Percentiles rank a stretch among this genome's conserved stretches.
Conservation (phyloP, 257 asterid genomes). For the Striga asiatica region DNA sequence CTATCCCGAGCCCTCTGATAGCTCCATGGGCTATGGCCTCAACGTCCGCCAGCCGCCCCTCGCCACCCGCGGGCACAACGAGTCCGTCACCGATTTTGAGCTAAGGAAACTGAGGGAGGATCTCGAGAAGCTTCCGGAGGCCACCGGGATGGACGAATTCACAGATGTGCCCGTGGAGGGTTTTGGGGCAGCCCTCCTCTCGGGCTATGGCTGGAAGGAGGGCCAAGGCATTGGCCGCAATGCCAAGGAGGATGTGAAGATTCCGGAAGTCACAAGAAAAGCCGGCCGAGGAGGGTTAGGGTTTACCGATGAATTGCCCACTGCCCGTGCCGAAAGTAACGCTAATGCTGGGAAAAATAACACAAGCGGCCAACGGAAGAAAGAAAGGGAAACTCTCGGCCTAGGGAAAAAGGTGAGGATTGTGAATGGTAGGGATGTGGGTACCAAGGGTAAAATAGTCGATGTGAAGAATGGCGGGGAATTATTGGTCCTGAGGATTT, state of each 20-base stretch:
- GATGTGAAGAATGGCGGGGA: slow-evolving; percentile 48
- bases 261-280: slow-evolving; percentile 38
- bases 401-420: slow-evolving; percentile 58
- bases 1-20: slow-evolving; percentile 25
- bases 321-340: slow-evolving; percentile 6
- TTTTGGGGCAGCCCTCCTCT: slow-evolving; percentile 52
- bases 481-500: slow-evolving; percentile 36
- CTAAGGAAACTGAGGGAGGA: slow-evolving; percentile 50
- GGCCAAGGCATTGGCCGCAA: slow-evolving; percentile 73
- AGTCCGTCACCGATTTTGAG: slow-evolving; percentile 29
- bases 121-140: slow-evolving; percentile 50
- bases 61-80: background rate
- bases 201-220: slow-evolving; percentile 81
- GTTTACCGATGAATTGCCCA: slow-evolving; percentile 27
- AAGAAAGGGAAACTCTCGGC: slow-evolving; percentile 21
- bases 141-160: slow-evolving; percentile 38
- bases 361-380: slow-evolving; percentile 14
- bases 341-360: slow-evolving; percentile 17
- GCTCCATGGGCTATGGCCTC: slow-evolving; percentile 48
- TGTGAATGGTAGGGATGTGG: slow-evolving; percentile 55
- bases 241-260: slow-evolving; percentile 53
- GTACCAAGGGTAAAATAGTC: slow-evolving; percentile 46
- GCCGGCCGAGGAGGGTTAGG: slow-evolving; percentile 80
- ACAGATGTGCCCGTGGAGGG: slow-evolving; percentile 71
- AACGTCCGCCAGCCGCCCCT: slow-evolving; percentile 36